Percentiles rank a stretch among this genome's conserved stretches.
Evolutionary conservation across 176 grass and related monocot species (phyloP).

Genomic region (Cocos nucifera): DNA sequence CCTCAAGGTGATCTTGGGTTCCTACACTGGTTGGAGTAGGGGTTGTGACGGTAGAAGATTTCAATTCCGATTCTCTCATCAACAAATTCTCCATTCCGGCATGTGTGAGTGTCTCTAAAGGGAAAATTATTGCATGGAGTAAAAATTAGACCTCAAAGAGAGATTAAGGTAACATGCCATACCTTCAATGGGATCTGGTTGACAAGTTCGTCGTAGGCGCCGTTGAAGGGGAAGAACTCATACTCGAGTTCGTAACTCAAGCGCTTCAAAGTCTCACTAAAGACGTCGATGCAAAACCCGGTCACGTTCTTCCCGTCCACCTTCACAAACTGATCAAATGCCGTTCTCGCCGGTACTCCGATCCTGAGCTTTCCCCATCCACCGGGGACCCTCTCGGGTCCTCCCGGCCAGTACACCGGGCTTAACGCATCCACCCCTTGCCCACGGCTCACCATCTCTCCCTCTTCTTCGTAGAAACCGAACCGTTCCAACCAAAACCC

Average conservation of each 20-base stretch:
- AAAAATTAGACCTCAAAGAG: too few species aligned
- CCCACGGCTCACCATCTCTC: not conserved
- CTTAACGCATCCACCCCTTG: not conserved
- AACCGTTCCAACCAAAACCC: constrained; percentile 21
- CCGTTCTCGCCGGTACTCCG: constrained; percentile 12
- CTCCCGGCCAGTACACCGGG: constrained; percentile 18
- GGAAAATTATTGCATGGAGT: too few species aligned
- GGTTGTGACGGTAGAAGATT: too few species aligned
- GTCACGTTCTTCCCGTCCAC: constrained; percentile 1
- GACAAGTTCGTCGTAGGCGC: constrained; percentile 18
- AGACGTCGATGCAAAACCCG: constrained; percentile 36
- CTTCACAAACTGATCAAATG: constrained; percentile 19
- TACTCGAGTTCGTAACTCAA: constrained; percentile 22
- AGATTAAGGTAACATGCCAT: not conserved
- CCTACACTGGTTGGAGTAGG: too few species aligned
- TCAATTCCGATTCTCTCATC: too few species aligned
- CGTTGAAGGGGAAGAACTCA: constrained; percentile 1
- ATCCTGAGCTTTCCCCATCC: constrained; percentile 21
- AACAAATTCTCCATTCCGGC: too few species aligned
- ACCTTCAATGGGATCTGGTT: constrained; percentile 20
- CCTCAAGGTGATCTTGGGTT: too few species aligned
- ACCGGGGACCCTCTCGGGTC: constrained; percentile 4
- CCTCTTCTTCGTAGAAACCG: constrained; percentile 12
- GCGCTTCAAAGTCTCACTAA: constrained; percentile 4
- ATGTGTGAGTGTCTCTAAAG: too few species aligned